Percentiles rank a stretch among this genome's conserved stretches.
phyloP scores from a whole-genome alignment of 768 basidiomycete genomes.

The Amylocystis lapponica region DNA sequence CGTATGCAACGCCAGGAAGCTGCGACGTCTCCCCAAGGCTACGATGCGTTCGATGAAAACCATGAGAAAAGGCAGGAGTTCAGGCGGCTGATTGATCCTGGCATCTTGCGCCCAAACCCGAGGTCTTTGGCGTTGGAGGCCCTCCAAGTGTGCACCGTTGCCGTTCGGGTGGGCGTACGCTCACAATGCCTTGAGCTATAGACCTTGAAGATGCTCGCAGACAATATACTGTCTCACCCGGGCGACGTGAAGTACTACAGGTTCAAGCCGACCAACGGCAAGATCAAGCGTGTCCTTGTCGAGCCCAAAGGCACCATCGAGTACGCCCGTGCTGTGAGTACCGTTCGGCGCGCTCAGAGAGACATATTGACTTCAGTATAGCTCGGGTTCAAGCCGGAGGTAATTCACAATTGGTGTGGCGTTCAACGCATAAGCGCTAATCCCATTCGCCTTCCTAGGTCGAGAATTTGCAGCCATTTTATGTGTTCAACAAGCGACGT shows the following conservation, averaged over 20 bases:
- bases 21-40: slow-evolving; percentile 2
- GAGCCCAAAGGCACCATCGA: slow-evolving; percentile 71
- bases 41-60: slow-evolving; percentile 34
- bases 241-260: slow-evolving; percentile 64
- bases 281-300: slow-evolving; percentile 61
- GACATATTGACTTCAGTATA: slow-evolving; percentile 21
- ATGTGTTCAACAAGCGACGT: slow-evolving; percentile 50
- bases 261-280: slow-evolving; percentile 72
- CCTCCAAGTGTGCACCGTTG: slow-evolving; percentile 55
- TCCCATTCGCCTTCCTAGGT: slow-evolving; percentile 39
- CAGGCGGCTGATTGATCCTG: slow-evolving; percentile 72
- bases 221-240: slow-evolving; percentile 71
- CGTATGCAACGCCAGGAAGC: slow-evolving; percentile 13
- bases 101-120: slow-evolving; percentile 67
- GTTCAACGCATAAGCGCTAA: background rate
- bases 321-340: slow-evolving; percentile 68
- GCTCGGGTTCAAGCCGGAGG: slow-evolving; percentile 74
- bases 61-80: slow-evolving; percentile 68
- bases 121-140: slow-evolving; percentile 53
- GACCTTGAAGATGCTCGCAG: slow-evolving; percentile 63
- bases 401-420: slow-evolving; percentile 19
- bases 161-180: background rate
- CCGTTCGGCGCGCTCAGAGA: background rate
- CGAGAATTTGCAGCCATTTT: slow-evolving; percentile 66
- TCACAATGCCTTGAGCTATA: slow-evolving; percentile 20